Base-by-base conservation (phyloP, 371 early-diverging fungal genomes). In the Mucor lusitanicus region DNA sequence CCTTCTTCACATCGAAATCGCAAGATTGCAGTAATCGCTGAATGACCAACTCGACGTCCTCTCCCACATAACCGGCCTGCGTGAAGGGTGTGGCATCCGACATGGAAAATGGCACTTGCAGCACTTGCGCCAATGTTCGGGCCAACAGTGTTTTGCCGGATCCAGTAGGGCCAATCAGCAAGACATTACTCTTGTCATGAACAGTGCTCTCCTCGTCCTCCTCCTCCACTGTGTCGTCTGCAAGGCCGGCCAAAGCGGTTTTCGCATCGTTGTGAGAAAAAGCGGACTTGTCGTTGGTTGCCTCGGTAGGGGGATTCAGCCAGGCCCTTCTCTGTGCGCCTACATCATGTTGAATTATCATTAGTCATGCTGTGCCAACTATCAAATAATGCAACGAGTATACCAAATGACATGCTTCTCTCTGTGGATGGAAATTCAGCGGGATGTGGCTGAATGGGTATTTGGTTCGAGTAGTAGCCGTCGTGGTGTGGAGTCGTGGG, bases 11-110 rank as follows among this genome's bases (percentile, higher is more conserved):
- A 70, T 96, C 93, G 70, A 88, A 95, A 74, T 95, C 93, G 65
- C 94, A 92, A 67, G 88, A 89, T 87, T 96, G 94, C 37, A 96
- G 75, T 27, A 96, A 74, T 32, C 96, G 82, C 64, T 91, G 91
- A 55, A 96, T 93, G 21, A 94, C 93, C 15, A 88, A 73, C 71
- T 96, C 97, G 17, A 96, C 95, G 78, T 96, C 97, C 65, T 95
- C 97, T 39, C 97, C 97, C 17, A 96, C 96, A 74, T 96, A 96
- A 6, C 97, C 97, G 8, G 96, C 93, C 64, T 95, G 95, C 9
- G 97, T 96, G 67, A 96, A 90, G 11, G 95, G 91, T 1, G 95
- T 96, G 4, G 97, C 97, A 72, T 96, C 97, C n/a, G 91, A 92
- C 83, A 94, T 92, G 0, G 94, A 93, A 67, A 95, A 95, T 1